Base-by-base conservation (phyloP, 306 rosid genomes). In the Rosa chinensis region DNA sequence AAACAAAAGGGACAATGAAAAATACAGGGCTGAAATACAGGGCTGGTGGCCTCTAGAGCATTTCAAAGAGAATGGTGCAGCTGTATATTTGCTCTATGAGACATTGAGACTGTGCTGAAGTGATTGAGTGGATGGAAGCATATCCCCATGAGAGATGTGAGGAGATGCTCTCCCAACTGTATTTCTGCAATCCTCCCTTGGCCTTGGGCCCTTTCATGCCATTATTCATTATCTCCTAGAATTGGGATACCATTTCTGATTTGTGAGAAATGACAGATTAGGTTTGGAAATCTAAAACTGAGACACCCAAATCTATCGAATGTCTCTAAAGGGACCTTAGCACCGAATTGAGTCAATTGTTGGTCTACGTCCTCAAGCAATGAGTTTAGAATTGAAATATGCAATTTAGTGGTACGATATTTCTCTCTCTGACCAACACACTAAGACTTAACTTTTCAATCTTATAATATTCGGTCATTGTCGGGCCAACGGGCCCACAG, bases 61-160 rank as follows among this genome's bases (percentile, higher is more conserved):
- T 6, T 53, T 1, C 47, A 6, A 39, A 39, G n/a, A 39, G 50
- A 73, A 42, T 48, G 56, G 2, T 59, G 79, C n/a, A 44, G 8
- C 59, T 44, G 49, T 50, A 61, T 44, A 59, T 75, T 45, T 59
- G 18, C 20, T 45, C 44, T 1, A 0, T 39, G 69, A 21, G 66
- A 73, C 61, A 47, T 2, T 1, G 5, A 58, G 59, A 52, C n/a
- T 1, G 2, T 61, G 18, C 37, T 32, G 37, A 32, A 61, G 42
- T 64, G 70, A 35, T 32, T 63, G 55, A 42, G 78, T 42, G 69
- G 69, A 58, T 58, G 48, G 78, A 58, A 58, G 69, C 77, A 53
- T 55, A 10, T 53, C 35, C 64, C 44, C 37, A 37, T 12, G 25
- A 8, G 76, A 72, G 8, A 32, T 70, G 11, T 23, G 6, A 53